phyloP scores from a whole-genome alignment of 371 early-diverging fungal genomes.

The Mortierella sp. region DNA sequence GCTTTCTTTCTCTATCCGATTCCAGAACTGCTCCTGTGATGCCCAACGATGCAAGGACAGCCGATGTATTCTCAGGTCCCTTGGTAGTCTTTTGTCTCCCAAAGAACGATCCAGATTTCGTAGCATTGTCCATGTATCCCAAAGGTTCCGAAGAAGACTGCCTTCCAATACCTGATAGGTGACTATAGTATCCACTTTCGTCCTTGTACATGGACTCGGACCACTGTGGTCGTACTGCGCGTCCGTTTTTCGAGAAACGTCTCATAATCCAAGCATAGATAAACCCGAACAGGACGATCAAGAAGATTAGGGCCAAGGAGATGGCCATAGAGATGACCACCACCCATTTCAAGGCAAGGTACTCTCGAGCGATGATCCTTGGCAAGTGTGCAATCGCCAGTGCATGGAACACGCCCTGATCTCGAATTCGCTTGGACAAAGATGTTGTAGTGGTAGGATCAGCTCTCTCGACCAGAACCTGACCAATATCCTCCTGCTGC shows the following conservation, averaged over 20 bases:
- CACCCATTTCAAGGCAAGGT: slow-evolving; percentile 67
- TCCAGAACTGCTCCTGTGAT: slow-evolving; percentile 17
- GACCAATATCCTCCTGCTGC: too few relatives aligned
- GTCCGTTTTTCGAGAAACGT: slow-evolving; percentile 10
- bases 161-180: too few relatives aligned
- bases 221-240: neutral
- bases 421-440: slow-evolving; percentile 19
- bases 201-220: slow-evolving; percentile 31
- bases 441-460: neutral
- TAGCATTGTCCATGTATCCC: too few relatives aligned
- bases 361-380: slow-evolving; percentile 38
- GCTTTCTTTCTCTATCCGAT: neutral
- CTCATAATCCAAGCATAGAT: slow-evolving; percentile 38
- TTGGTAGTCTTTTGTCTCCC: neutral
- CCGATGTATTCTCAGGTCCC: slow-evolving; percentile 13
- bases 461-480: slow-evolving; percentile 5
- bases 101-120: slow-evolving; percentile 12
- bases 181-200: slow-evolving; percentile 5
- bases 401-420: slow-evolving; percentile 43
- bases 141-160: too few relatives aligned
- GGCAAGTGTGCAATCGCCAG: slow-evolving; percentile 45
- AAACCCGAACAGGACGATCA: slow-evolving; percentile 73
- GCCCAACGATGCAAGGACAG: slow-evolving; percentile 17
- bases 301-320: slow-evolving; percentile 72
- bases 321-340: slow-evolving; percentile 76